Evolutionary conservation across 805 yeast genomes (phyloP), one percentile per base, ranked within the genome.

Genomic region (Candida vartiovaarae): DNA sequence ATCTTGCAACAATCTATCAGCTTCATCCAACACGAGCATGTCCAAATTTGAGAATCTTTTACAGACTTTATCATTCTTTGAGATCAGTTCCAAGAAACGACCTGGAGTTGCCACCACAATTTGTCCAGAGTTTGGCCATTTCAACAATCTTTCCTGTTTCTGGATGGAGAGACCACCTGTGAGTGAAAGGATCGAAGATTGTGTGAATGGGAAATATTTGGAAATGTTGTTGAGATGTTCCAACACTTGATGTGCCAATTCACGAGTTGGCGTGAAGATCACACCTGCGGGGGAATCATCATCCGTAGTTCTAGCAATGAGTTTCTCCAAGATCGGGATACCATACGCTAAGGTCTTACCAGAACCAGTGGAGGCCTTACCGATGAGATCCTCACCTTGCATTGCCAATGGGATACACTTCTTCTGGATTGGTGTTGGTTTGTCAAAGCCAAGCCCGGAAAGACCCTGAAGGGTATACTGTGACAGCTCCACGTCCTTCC

Each of bases 281-380:
- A 93, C 68, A 4, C 89, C 98, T 4, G 79, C 67, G 4, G 95
- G 90, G 24, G 71, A 56, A 24, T 57, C 60, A 4, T 59, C 52
- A 5, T 54, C 42, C 10, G 48, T 44, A 11, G 31, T n/a, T 39
- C 41, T 32, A 5, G 62, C 44, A 20, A 79, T 53, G 46, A 76
- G 74, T 46, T 72, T 76, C 57, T 91, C 96, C 47, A 93, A 62
- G 28, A 95, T 82, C 8, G 99, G 97, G 27, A 93, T 77, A 38
- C 96, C 96, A 62, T 87, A 93, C 0, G 99, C 99, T 45, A 90
- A 68, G 0, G 99, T 93, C 61, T 93, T 93, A 72, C 99, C 99
- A 1, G 96, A 86, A 61, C 99, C 99, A 1, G 99, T 93, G 8
- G 93, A 83, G 11, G 99, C 99, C 59, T 91, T 93, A 43, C 99